Base-by-base conservation (phyloP, 1,139 yeast species). In the Suhomyces chickasaworum region DNA sequence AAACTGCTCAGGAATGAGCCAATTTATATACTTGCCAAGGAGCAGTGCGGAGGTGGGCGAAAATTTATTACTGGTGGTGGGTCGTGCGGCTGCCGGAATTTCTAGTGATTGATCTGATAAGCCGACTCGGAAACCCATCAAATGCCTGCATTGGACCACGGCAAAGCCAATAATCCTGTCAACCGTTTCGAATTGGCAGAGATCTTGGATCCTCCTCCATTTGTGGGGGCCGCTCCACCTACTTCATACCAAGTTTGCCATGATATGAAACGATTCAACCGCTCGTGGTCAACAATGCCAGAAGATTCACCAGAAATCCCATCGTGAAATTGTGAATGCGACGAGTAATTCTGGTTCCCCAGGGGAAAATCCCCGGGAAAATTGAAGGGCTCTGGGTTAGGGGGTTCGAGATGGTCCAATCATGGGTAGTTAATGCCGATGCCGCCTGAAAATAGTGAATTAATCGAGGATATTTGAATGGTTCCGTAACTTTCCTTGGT, bases 1-100 rank as follows among this genome's bases (percentile, higher is more conserved):
- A 48, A 42, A 42, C 15, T 39, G 41, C 46, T 48, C 48, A 41
- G 46, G 48, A 44, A 45, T 45, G 43, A 34, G 44, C 34, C 41
- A 43, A 39, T 45, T 45, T 48, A 48, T 48, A 48, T 48, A 42
- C 38, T 33, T 16, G 9, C 15, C 22, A 31, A 23, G 18, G 25
- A 10, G 18, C 33, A 17, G 33, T 20, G 41, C 41, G 38, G 22
- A 39, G 20, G 37, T 25, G n/a, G 35, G 33, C 21, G 27, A 30
- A 30, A 32, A 27, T 20, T 29, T 13, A 3, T 5, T n/a, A n/a
- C 32, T 3, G 16, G n/a, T n/a, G n/a, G n/a, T n/a, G n/a, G n/a
- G n/a, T n/a, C 32, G 32, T 29, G 32, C 9, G 32, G 8, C 13
- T 15, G 15, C 32, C 32, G 32, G 15, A n/a, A n/a, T n/a, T n/a